Base-by-base conservation (phyloP, 2,329 filamentous ascomycete genomes). In the Botryotinia calthae region DNA sequence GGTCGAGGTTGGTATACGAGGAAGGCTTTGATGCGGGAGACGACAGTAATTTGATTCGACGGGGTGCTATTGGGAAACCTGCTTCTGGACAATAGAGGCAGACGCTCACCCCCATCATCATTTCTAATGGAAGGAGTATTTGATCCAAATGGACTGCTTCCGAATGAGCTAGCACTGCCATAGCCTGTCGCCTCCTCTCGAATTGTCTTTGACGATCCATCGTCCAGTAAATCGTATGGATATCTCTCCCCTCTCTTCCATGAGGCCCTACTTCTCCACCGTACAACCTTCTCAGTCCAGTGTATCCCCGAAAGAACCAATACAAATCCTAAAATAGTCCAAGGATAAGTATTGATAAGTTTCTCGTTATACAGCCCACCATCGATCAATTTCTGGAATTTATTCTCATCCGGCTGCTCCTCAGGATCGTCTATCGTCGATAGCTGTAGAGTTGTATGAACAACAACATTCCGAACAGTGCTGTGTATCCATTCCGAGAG, bases 1-100 rank as follows among this genome's bases (percentile, higher is more conserved):
- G 86, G 85, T 25, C 77, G 80, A 22, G 89, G 89, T 77, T 91
- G 89, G 73, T 89, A 88, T 74, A 87, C 85, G 25, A 90, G 69
- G 56, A 79, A 73, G 63, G 77, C 76, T 71, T 77, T 74, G 73
- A 77, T 40, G 12, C 9, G 69, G 14, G 73, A 74, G n/a, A 73
- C 25, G 44, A 79, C 65, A 1, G 76, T 73, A 44, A 22, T 70
- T 68, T 28, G 74, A 68, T 54, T 34, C 22, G 51, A 46, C 22
- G 44, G 25, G 46, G 65, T 34, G 34, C 40, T 69, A 51, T 70
- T 62, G 22, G 25, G 16, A 28, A 70, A 48, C 10, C 48, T 34
- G 31, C 68, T 31, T 22, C 51, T n/a, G 14, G 74, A 48, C 14
- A 80, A 65, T 54, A 80, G 76, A 44, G 79, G 77, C 18, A 74